Evolutionary conservation across 2,329 filamentous ascomycete species (phyloP).

Genomic region (Aureobasidium sp.): DNA sequence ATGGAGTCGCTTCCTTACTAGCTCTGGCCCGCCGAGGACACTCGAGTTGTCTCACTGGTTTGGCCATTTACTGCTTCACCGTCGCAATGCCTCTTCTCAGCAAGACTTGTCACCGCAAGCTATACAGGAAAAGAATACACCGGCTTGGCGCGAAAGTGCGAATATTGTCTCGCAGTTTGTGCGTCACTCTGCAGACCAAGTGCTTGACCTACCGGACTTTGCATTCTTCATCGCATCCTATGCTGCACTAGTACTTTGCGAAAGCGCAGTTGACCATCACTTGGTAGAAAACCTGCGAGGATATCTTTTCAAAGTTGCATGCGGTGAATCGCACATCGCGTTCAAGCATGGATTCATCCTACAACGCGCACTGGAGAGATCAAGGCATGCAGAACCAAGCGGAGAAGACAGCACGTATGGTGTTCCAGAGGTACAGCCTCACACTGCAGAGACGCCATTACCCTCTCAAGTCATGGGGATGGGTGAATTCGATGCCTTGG

Average conservation of each 20-base stretch:
- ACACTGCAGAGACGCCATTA: background rate
- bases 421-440: background rate
- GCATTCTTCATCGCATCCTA: conserved; percentile 14
- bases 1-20: background rate
- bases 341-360: conserved; percentile 1
- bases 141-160: background rate
- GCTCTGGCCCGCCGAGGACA: background rate
- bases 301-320: conserved; percentile 6
- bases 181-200: background rate
- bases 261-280: conserved; percentile 11
- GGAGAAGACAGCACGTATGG: background rate
- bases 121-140: background rate
- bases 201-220: conserved; percentile 10
- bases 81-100: background rate
- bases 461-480: background rate
- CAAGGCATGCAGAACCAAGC: background rate
- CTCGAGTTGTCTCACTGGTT: conserved; percentile 9
- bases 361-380: conserved; percentile 10
- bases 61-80: background rate
- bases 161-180: conserved; percentile 16
- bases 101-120: background rate
- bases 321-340: conserved; percentile 5
- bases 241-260: conserved; percentile 12
- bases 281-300: conserved; percentile 6
- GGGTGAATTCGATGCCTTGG: background rate